These are phyloP conservation scores for Eudorina sp. DNA, from an alignment of 139 green algal genomes.

Conservation along the genomic window DNA sequence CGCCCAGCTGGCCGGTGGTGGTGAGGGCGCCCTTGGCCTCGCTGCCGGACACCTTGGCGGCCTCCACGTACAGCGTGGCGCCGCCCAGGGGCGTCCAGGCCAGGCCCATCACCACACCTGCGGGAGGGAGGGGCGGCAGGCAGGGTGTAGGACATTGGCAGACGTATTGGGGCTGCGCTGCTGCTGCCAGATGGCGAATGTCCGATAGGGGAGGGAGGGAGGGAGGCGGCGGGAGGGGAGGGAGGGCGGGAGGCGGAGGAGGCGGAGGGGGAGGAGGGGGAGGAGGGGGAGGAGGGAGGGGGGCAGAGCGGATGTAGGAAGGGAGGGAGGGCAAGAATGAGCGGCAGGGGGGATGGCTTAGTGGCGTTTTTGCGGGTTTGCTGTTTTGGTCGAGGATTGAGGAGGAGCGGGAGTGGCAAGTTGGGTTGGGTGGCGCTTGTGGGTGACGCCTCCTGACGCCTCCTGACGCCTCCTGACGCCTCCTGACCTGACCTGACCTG, in stretches of 20 bases:
- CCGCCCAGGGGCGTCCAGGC: conserved; percentile 98
- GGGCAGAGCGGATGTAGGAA: too few species aligned
- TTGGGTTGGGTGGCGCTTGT: too few species aligned
- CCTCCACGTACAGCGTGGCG: conserved; percentile 93
- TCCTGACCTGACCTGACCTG: neutral
- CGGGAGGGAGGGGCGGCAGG: conserved; percentile 33
- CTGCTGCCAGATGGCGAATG: too few species aligned
- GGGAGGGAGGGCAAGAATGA: too few species aligned
- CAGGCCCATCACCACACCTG: conserved; percentile 96
- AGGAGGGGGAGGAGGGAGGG: neutral
- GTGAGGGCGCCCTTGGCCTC: conserved; percentile 76
- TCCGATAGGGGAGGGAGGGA: neutral
- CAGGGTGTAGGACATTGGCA: neutral
- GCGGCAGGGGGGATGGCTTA: too few species aligned
- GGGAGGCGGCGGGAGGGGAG: neutral
- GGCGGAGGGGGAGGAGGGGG: neutral
- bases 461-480: neutral
- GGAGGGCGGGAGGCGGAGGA: neutral
- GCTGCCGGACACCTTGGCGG: conserved; percentile 77
- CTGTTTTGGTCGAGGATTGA: too few species aligned
- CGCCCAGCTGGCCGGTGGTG: conserved; percentile 88
- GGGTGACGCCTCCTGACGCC: neutral
- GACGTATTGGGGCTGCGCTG: too few species aligned
- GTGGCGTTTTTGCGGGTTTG: too few species aligned
- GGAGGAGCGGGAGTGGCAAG: too few species aligned